Percentiles rank a stretch among this genome's conserved stretches.
Evolutionary conservation across 805 yeast species (phyloP).

Genomic region (Saturnispora halmiae): DNA sequence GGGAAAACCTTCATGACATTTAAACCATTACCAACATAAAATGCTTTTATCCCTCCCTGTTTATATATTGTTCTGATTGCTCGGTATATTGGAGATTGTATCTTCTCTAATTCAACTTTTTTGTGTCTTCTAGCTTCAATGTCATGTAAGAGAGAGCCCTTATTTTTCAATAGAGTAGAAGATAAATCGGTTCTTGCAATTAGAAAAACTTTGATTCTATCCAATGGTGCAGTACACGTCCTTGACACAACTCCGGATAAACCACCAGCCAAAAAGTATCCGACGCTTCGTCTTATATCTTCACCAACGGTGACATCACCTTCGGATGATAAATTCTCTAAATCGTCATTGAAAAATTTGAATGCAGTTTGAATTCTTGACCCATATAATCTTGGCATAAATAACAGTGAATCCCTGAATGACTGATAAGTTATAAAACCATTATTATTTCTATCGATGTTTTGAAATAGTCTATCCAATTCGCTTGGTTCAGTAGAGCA

Average conservation of each 20-base stretch:
- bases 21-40: conserved; percentile 92
- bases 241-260: conserved; percentile 91
- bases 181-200: conserved; percentile 84
- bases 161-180: conserved; percentile 57
- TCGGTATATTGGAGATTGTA: conserved; percentile 65
- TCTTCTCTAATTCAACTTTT: conserved; percentile 35
- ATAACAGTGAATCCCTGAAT: conserved; percentile 71
- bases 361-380: conserved; percentile 77
- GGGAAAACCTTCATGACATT: conserved; percentile 93
- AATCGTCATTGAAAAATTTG: conserved; percentile 66
- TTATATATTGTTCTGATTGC: conserved; percentile 76
- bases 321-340: conserved; percentile 72
- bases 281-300: conserved; percentile 74
- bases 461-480: conserved; percentile 47
- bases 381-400: conserved; percentile 75
- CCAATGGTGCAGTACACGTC: conserved; percentile 96
- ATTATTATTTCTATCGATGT: conserved; percentile 44
- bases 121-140: conserved; percentile 34
- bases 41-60: conserved; percentile 81
- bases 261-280: conserved; percentile 92
- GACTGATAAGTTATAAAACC: conserved; percentile 77
- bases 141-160: conserved; percentile 28
- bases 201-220: conserved; percentile 84
- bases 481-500: conserved; percentile 43
- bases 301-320: conserved; percentile 84